phyloP scores from a whole-genome alignment of 768 basidiomycete genomes.

The Leccinum sublutescens region DNA sequence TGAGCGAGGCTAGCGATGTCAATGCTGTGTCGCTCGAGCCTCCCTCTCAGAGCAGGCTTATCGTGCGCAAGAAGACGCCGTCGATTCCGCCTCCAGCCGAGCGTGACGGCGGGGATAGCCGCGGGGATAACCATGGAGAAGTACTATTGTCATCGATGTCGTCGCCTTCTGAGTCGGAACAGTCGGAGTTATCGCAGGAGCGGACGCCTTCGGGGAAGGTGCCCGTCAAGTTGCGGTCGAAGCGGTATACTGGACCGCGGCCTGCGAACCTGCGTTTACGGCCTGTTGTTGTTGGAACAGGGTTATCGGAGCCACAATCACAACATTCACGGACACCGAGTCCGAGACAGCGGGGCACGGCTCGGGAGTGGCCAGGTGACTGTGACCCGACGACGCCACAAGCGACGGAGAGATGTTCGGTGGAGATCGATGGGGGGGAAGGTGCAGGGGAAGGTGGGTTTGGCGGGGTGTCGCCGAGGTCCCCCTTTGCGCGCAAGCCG shows the following conservation, averaged over 20 bases:
- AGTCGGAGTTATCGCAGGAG: constrained; percentile 38
- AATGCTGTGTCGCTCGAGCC: constrained; percentile 22
- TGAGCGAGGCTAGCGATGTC: constrained; percentile 26
- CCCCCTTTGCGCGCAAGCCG: constrained; percentile 28
- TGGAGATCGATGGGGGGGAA: constrained; percentile 21
- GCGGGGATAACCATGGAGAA: neutral
- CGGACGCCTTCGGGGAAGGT: constrained; percentile 35
- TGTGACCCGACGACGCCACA: constrained; percentile 57
- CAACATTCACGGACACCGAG: constrained; percentile 36
- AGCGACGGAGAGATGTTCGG: constrained; percentile 46
- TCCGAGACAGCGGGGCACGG: constrained; percentile 47
- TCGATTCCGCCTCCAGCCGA: constrained; percentile 17
- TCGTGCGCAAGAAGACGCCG: constrained; percentile 40
- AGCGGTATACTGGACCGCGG: constrained; percentile 42
- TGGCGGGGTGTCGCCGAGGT: constrained; percentile 21
- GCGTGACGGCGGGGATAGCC: neutral
- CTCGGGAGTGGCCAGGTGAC: constrained; percentile 54
- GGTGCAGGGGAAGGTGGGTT: neutral
- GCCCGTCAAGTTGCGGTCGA: constrained; percentile 48
- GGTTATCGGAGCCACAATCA: constrained; percentile 28
- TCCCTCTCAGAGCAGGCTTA: constrained; percentile 28
- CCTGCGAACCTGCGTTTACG: constrained; percentile 50
- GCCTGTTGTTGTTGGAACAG: constrained; percentile 9
- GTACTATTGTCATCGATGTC: neutral
- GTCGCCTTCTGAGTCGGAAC: constrained; percentile 30